A percentile compares a stretch with the other conserved stretches of the same genome.
Evolutionary conservation across 148 eudicot species (phyloP).

Genomic region (Limonium bicolor): DNA sequence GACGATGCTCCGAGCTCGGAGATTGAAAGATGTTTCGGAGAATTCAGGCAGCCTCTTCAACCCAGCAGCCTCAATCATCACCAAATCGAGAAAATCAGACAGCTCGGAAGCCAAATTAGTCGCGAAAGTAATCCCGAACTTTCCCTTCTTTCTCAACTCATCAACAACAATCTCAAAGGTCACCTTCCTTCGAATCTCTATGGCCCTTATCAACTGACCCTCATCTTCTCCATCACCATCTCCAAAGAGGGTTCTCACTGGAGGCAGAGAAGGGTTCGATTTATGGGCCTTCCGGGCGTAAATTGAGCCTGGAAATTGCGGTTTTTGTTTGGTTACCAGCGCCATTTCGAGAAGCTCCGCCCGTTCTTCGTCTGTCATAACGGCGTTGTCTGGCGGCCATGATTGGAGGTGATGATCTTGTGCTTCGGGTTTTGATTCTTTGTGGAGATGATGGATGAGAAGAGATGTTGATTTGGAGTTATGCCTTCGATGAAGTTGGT

Average conservation of each 20-base stretch:
- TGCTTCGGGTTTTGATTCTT: not conserved
- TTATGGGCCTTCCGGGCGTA: constrained; percentile 17
- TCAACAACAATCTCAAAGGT: constrained; percentile 49
- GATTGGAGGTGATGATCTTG: constrained; percentile 6
- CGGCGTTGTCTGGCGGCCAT: constrained; percentile 9
- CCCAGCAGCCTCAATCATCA: constrained; percentile 70
- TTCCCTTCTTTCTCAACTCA: constrained; percentile 52
- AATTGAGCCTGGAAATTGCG: constrained; percentile 82
- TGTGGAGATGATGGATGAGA: constrained; percentile 24
- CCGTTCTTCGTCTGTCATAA: constrained; percentile 19
- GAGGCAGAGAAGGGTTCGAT: constrained; percentile 28
- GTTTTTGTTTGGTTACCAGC: constrained; percentile 34
- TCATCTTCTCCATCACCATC: constrained; percentile 22
- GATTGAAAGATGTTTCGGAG: constrained; percentile 45
- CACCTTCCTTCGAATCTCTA: constrained; percentile 75
- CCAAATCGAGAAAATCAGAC: constrained; percentile 51
- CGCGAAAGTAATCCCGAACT: constrained; percentile 73
- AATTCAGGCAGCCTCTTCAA: constrained; percentile 52
- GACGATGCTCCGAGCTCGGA: constrained; percentile 48
- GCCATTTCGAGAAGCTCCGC: constrained; percentile 43
- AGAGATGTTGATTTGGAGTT: constrained; percentile 46
- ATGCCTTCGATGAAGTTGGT: constrained; percentile 34
- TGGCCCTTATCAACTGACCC: constrained; percentile 46
- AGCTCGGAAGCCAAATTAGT: constrained; percentile 38
- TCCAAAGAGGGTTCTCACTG: constrained; percentile 18